Evolutionary conservation across 2,329 filamentous ascomycete genomes (phyloP).

Genomic region (Trichoderma simmonsii): DNA sequence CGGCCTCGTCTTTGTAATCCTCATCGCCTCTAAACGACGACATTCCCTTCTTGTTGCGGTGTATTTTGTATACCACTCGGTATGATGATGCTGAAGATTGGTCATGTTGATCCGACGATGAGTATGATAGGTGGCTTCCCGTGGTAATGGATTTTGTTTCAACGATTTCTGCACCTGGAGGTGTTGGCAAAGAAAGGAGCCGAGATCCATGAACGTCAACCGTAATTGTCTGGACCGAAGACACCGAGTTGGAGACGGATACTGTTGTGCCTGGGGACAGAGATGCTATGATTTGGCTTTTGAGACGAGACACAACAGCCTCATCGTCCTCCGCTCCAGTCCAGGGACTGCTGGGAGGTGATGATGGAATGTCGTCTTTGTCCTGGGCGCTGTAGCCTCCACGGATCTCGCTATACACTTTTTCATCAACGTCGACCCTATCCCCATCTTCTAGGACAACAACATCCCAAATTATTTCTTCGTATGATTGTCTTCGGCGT

Average conservation of each 20-base stretch:
- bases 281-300: conserved; percentile 52
- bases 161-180: conserved; percentile 58
- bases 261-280: conserved; percentile 56
- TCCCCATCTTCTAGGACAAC: conserved; percentile 59
- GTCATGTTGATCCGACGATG: conserved; percentile 24
- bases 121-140: conserved; percentile 10
- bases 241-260: conserved; percentile 57
- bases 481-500: conserved; percentile 42
- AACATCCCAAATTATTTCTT: conserved; percentile 64
- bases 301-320: conserved; percentile 43
- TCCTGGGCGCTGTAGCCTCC: background rate
- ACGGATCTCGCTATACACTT: conserved; percentile 13
- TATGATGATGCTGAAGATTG: conserved; percentile 35
- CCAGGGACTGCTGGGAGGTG: background rate
- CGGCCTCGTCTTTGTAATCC: conserved; percentile 27
- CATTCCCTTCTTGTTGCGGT: conserved; percentile 48
- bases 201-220: conserved; percentile 58
- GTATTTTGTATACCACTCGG: conserved; percentile 58
- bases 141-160: conserved; percentile 40
- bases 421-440: conserved; percentile 52
- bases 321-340: conserved; percentile 36
- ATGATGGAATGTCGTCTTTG: background rate
- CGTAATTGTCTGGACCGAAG: conserved; percentile 61
- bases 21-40: conserved; percentile 39
- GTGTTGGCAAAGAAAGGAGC: conserved; percentile 50